Evolutionary conservation across 257 asterid species (phyloP), one percentile per base, ranked within the genome.

Genomic region (Lycium ferocissimum): DNA sequence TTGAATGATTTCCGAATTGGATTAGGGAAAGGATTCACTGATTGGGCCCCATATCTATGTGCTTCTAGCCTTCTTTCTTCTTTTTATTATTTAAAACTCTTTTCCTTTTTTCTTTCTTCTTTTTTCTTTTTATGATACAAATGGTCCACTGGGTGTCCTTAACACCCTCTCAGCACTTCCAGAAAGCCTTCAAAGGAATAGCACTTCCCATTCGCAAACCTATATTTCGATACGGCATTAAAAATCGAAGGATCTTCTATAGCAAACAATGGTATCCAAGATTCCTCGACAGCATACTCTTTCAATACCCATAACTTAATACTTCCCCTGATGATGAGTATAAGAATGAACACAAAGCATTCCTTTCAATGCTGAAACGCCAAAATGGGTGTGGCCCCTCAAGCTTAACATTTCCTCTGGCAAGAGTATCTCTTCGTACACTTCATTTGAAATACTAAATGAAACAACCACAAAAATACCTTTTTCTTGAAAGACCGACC

Each of bases 401-500:
- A 37, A 69, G 53, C 13, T 10, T 69, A 45, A 37, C 13, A 69
- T 69, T 15, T 69, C 0, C 51, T 69, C 49, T 45, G 53, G 78
- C 4, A 38, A 69, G 4, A 26, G 78, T 69, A 69, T 69, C 33
- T 69, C 78, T 37, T 51, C 53, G 14, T 69, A 69, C 14, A 69
- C 78, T 69, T 69, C 53, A 69, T 69, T 38, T 69, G 78, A 69
- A 69, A 69, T 38, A 15, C 78, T 69, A 38, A 69, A 69, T 14
- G 14, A 69, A 45, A 38, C 78, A 7, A 38, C 51, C 76, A 15
- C 53, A 17, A n/a, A n/a, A 45, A 7, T 40, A 18, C 7, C 33
- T 26, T 26, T 15, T 15, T 69, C 0, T 10, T 37, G 51, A 69
- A 18, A 1, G 6, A 69, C 13, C 26, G 22, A 69, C 15, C 76